phyloP scores from a whole-genome alignment of 495 filamentous ascomycete species.

The Penicillium verhagenii region DNA sequence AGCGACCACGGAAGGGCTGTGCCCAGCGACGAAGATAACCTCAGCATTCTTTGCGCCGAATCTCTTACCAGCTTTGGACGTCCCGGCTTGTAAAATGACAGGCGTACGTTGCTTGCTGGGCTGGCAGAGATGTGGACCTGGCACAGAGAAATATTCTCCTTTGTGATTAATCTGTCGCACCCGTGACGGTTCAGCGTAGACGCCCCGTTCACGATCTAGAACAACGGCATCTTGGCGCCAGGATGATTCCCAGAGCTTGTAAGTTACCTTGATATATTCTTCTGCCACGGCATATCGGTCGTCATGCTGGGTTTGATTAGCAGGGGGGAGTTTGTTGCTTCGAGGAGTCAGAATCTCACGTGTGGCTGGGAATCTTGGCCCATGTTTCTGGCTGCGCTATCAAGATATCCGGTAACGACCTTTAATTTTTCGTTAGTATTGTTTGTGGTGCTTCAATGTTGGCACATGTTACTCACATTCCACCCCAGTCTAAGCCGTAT shows the following conservation, averaged over 20 bases:
- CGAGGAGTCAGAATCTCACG: constrained; percentile 17
- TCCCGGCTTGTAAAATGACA: constrained; percentile 63
- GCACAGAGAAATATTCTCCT: constrained; percentile 64
- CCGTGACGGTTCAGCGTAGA: constrained; percentile 59
- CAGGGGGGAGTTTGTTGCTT: not conserved
- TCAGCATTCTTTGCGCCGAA: constrained; percentile 64
- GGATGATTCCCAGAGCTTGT: constrained; percentile 68
- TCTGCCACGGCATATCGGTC: constrained; percentile 65
- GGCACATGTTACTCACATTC: constrained; percentile 43
- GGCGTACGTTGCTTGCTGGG: constrained; percentile 67
- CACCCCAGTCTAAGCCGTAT: constrained; percentile 46
- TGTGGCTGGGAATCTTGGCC: constrained; percentile 52
- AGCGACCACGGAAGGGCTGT: constrained; percentile 45
- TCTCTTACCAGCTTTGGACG: constrained; percentile 58
- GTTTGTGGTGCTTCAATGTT: not conserved
- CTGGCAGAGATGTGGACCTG: constrained; percentile 62
- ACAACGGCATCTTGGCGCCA: constrained; percentile 67
- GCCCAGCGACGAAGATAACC: constrained; percentile 52
- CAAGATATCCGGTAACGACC: constrained; percentile 67
- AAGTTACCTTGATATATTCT: constrained; percentile 67
- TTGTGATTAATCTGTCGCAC: constrained; percentile 65
- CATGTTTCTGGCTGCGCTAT: constrained; percentile 64
- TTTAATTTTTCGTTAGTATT: constrained; percentile 8
- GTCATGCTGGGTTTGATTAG: constrained; percentile 52
- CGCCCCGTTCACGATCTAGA: constrained; percentile 50